phyloP scores from a whole-genome alignment of 2,329 filamentous ascomycete species.

The Metarhizium brunneum region DNA sequence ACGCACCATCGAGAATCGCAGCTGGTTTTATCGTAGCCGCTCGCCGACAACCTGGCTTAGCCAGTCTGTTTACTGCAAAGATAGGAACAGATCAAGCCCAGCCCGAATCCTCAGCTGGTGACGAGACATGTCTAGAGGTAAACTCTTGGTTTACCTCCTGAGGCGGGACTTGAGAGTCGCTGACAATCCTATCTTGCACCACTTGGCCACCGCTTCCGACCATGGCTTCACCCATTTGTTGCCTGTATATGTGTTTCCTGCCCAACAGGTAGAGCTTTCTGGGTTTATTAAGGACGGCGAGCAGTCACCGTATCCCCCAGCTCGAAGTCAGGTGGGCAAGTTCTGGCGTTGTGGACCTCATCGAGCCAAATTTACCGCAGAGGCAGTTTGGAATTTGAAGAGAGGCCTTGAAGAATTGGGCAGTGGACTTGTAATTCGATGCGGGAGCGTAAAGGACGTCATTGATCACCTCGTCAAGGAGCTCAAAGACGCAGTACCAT shows the following conservation, averaged over 20 bases:
- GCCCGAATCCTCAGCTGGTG: not conserved
- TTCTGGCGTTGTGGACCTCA: constrained; percentile 70
- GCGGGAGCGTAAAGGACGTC: constrained; percentile 52
- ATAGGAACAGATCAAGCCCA: not conserved
- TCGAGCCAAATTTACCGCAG: constrained; percentile 60
- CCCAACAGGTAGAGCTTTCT: constrained; percentile 64
- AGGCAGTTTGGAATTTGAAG: constrained; percentile 68
- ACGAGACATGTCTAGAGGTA: constrained; percentile 24
- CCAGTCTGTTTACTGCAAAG: not conserved
- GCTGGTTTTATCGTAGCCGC: not conserved
- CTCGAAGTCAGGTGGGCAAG: constrained; percentile 52
- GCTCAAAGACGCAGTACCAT: constrained; percentile 30
- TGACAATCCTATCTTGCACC: constrained; percentile 67
- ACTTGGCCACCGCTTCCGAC: constrained; percentile 34
- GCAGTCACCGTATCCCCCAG: constrained; percentile 58
- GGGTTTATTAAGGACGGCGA: constrained; percentile 53
- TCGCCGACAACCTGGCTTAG: not conserved
- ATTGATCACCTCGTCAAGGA: constrained; percentile 46
- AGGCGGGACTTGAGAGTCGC: constrained; percentile 63
- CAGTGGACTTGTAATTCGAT: constrained; percentile 54
- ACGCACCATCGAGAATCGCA: not conserved
- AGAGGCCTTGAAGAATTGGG: constrained; percentile 45
- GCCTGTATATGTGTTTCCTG: constrained; percentile 60
- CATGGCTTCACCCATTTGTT: constrained; percentile 59
- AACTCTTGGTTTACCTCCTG: constrained; percentile 60